Conservation (phyloP, 352 stramenopile genomes). For the Globisporangium middletonii region DNA sequence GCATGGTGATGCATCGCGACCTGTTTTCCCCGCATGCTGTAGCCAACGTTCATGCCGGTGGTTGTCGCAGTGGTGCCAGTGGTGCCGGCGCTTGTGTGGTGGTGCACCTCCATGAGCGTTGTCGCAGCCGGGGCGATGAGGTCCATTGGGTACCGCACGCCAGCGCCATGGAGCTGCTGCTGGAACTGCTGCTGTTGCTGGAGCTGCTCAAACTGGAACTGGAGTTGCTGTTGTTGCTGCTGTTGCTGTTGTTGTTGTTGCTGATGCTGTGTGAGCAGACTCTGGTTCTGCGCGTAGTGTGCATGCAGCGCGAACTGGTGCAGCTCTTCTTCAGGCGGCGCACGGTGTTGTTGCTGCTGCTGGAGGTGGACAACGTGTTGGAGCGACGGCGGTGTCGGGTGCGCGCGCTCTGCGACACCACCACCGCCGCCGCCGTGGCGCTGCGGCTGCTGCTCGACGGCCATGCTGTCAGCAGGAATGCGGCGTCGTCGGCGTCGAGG, state of each 20-base stretch:
- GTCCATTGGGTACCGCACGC: slow-evolving; percentile 5
- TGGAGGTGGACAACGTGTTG: slow-evolving; percentile 25
- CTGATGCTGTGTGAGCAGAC: slow-evolving; percentile 3
- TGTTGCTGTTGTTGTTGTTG: too few species aligned
- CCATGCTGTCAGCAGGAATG: neutral
- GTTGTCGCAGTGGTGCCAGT: neutral
- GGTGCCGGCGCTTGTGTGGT: neutral
- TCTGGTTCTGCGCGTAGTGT: slow-evolving; percentile 7
- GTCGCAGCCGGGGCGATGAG: slow-evolving; percentile 4
- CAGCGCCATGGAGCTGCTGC: slow-evolving; percentile 9
- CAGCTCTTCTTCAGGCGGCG: slow-evolving; percentile 40
- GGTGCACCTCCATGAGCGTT: slow-evolving; percentile 9
- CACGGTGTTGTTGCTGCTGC: slow-evolving; percentile 20
- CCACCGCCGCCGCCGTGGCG: slow-evolving; percentile 25
- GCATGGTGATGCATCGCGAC: slow-evolving; percentile 26
- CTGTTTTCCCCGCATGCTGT: slow-evolving; percentile 11
- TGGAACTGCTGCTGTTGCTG: slow-evolving; percentile 15
- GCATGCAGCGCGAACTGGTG: slow-evolving; percentile 28
- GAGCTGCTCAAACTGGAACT: slow-evolving; percentile 23
- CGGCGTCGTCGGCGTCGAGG: neutral
- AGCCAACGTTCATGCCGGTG: neutral
- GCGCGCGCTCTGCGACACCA: slow-evolving; percentile 33
- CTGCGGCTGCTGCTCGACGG: slow-evolving; percentile 3
- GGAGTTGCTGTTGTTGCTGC: slow-evolving; percentile 14
- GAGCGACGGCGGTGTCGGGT: slow-evolving; percentile 1